Evolutionary conservation across 768 basidiomycete species (phyloP), one percentile per base, ranked within the genome.

Genomic region (Termitomyces titanicus): DNA sequence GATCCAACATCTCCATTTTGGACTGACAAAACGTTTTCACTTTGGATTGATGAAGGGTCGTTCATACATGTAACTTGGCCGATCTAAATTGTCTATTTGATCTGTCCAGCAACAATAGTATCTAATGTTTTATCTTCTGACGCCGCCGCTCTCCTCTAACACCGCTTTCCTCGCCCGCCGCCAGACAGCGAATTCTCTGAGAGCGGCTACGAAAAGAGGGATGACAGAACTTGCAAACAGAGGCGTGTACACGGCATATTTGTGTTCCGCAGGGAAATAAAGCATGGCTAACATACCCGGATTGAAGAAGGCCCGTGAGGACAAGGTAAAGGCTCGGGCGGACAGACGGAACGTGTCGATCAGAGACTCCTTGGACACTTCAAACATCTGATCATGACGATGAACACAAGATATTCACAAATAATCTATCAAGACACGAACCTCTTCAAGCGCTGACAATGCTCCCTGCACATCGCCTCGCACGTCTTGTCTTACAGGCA

Each of bases 251-350:
- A 99, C 93, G 2, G 95, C 95, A 68, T 94, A 95, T 67, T 91
- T 98, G 75, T 98, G 97, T 66, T 98, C 97, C 18, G 93, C 87
- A 20, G 97, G 97, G 72, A 98, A 98, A 71, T 99, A 99, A 20
- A 99, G 78, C 66, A 98, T 72, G 13, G 93, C 94, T 62, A 98
- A 73, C 94, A 98, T 97, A 18, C 89, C 91, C 0, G 96, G 97
- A 69, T 94, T 92, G 74, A 97, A 98, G 77, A 97, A 98, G 3
- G 97, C 96, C 39, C 86, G 80, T 2, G 89, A 91, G 11, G 93
- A 82, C 34, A 86, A 75, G 0, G 76, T 78, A 44, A 84, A 69
- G 0, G 92, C 90, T 53, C 74, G 68, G 13, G 80, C 77, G 1
- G 91, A 92, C 65, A 82, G 76, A 25, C 69, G 68, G 42, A 92